Evolutionary conservation across 2,329 filamentous ascomycete species (phyloP), one percentile per base, ranked within the genome.

Genomic region (Lasiodiplodia theobromae): DNA sequence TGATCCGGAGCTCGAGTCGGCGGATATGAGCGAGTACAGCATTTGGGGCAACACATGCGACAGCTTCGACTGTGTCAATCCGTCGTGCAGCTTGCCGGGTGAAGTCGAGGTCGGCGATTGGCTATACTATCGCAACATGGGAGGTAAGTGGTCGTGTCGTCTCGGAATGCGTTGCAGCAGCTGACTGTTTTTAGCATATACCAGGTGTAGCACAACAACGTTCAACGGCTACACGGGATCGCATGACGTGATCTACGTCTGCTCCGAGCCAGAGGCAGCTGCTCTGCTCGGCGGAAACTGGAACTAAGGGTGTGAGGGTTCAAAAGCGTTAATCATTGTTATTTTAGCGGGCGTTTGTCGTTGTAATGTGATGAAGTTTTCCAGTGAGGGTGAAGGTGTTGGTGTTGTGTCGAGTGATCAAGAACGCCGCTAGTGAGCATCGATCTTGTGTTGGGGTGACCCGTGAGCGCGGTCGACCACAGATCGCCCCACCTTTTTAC

Each of bases 51-150:
- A 94, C 2, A 97, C 94, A 21, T 97, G 94, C 77, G 94, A 97
- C 78, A 94, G 94, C 70, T 97, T 97, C 74, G 94, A 97, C 82
- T 92, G 93, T 78, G 96, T 97, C 81, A 88, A 90, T 66, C 88
- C 92, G 79, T 91, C 89, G 78, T 92, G 91, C 78, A 87, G 86
- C 70, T 91, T 97, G 74, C 83, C 88, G 47, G 88, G 90, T 37
- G 86, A 91, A 62, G 84, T 97, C 49, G 89, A 96, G 76, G 91
- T 96, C 7, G 94, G 94, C 63, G 94, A 97, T 79, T 97, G 94
- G 94, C 85, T 97, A 67, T 97, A 95, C 83, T 97, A 97, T 81
- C 92, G 96, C 82, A 88, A 96, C 70, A 97, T 97, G 94, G 94
- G 94, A 65, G 74, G 70, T 69, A 71, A 71, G 71, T 67, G 37